Evolutionary conservation across 1,284 basidiomycete species (phyloP), one percentile per base, ranked within the genome.

Genomic region (Ganoderma leucocontextum): DNA sequence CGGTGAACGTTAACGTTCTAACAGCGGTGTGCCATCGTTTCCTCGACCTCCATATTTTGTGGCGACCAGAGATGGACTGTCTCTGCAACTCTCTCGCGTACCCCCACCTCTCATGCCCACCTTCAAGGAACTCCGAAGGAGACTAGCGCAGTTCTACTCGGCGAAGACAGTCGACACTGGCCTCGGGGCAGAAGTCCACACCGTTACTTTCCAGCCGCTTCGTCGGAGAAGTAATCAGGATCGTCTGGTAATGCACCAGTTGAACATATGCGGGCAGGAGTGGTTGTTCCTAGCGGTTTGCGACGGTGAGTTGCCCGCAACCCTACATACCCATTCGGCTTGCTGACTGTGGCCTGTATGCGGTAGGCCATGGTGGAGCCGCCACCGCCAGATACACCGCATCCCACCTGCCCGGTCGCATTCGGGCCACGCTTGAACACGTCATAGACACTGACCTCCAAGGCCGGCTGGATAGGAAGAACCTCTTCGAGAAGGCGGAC

Each of bases 201-300:
- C 66, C 8, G 69, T 67, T 13, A 70, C 65, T 19, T 70, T 70
- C 55, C 68, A 70, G n/a, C 68, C 68, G 0, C 62, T 60, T 8
- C 52, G 35, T 13, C 25, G 19, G 5, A 58, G 62, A 12, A 44
- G 25, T 4, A 70, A 67, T 47, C 53, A 70, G 53, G 66, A 70
- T 36, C 63, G 65, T 33, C 19, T 66, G 25, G 65, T 66, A 1
- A 52, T 62, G 49, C 59, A 58, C 17, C 44, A 64, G 25, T 22
- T 63, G 12, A 15, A 9, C 6, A 60, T 70, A 19, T 39, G 29
- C 6, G 64, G 64, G 15, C 62, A 70, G 41, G 42, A 52, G 9
- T 66, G 65, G 63, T 33, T 70, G 33, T 41, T 70, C 10, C 19
- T 70, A 5, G 64, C 60, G 10, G 65, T 70, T 17, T 70, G 62